These are phyloP conservation scores for Stemphylium beticola DNA, from an alignment of 2,329 filamentous ascomycete species.

Conservation along the genomic window DNA sequence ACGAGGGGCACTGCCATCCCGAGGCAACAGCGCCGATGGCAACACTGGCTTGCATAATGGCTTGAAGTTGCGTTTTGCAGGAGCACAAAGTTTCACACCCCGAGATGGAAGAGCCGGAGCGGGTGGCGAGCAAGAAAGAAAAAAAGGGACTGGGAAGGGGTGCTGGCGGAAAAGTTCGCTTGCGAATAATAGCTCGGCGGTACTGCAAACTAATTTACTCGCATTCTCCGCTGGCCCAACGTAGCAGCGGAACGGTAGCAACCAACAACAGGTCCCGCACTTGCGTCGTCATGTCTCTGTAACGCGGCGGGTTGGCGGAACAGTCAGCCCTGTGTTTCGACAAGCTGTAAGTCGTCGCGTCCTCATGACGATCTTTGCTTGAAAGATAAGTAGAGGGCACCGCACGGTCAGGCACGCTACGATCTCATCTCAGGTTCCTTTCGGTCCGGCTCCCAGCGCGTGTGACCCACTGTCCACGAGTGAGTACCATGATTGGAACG, in stretches of 20 bases:
- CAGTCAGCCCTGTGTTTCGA: conserved; percentile 33
- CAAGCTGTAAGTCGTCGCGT: conserved; percentile 33
- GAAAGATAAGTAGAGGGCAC: conserved; percentile 9
- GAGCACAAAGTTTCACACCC: conserved; percentile 10
- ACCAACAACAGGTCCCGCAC: conserved; percentile 2
- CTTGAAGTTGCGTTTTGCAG: conserved; percentile 6
- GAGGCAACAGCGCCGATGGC: conserved; percentile 2
- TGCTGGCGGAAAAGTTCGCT: conserved; percentile 1
- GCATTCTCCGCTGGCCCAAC: conserved; percentile 2
- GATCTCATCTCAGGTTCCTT: conserved; percentile 16
- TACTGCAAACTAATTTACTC: conserved; percentile 4
- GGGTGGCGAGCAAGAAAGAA: conserved; percentile 12
- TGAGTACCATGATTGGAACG: conserved; percentile 12
- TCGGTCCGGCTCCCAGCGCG: conserved; percentile 21
- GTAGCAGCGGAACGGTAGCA: conserved; percentile 5
- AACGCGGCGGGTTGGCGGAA: conserved; percentile 4
- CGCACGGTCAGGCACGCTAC: conserved; percentile 23
- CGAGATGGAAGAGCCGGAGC: conserved; percentile 16
- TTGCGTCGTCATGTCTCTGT: conserved; percentile 5
- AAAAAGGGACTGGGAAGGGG: not conserved
- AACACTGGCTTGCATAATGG: conserved; percentile 15
- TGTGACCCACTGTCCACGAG: conserved; percentile 8
- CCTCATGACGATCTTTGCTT: conserved; percentile 23
- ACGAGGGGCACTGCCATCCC: conserved; percentile 1
- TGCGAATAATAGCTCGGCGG: conserved; percentile 6